Conservation (phyloP, 2,329 filamentous ascomycete species). For the Xylariaceae sp. region DNA sequence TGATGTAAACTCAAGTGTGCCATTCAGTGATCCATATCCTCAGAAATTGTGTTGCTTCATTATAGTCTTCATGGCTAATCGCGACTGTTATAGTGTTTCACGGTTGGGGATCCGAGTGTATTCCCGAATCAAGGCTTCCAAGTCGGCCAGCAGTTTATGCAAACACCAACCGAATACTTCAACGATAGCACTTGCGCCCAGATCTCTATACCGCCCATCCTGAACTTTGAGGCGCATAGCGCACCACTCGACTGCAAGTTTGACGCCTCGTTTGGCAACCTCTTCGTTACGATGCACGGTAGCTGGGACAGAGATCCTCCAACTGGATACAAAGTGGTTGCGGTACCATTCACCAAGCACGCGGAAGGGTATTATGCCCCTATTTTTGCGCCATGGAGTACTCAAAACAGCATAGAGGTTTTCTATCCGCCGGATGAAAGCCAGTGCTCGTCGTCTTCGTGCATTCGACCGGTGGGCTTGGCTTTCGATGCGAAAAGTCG, state of each 20-base stretch:
- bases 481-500: slow-evolving; percentile 38
- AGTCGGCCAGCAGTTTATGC: slow-evolving; percentile 32
- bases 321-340: slow-evolving; percentile 35
- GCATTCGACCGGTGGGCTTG: slow-evolving; percentile 50
- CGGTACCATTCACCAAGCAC: slow-evolving; percentile 32
- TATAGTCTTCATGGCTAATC: background rate
- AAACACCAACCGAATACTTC: slow-evolving; percentile 24
- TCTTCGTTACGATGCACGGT: slow-evolving; percentile 60
- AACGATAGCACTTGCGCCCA: slow-evolving; percentile 23
- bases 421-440: slow-evolving; percentile 45
- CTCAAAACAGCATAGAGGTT: slow-evolving; percentile 42
- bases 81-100: slow-evolving; percentile 19
- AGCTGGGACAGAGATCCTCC: slow-evolving; percentile 43
- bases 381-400: slow-evolving; percentile 31
- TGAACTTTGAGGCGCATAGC: slow-evolving; percentile 55
- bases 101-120: slow-evolving; percentile 37
- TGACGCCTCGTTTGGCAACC: slow-evolving; percentile 49
- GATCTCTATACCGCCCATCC: slow-evolving; percentile 34
- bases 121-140: slow-evolving; percentile 30
- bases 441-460: slow-evolving; percentile 40
- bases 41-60: no score
- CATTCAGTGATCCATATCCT: no score
- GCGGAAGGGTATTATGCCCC: slow-evolving; percentile 26
- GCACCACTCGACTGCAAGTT: slow-evolving; percentile 64
- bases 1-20: no score